Base-by-base conservation (phyloP, 2,329 filamentous ascomycete species). In the Stagonosporopsis vannaccii region DNA sequence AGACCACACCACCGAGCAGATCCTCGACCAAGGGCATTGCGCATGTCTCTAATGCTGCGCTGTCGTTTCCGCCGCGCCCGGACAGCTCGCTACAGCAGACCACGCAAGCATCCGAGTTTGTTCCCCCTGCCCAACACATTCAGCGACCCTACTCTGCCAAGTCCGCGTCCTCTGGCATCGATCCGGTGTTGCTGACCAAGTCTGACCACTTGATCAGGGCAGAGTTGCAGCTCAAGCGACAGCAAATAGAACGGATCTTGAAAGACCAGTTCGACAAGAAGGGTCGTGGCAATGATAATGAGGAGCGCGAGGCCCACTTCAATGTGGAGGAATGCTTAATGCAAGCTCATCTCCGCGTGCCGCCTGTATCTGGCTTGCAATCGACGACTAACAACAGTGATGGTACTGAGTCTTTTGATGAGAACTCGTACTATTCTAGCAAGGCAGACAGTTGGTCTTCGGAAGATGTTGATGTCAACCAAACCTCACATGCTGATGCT, bases 361-460 rank as follows among this genome's bases (percentile, higher is more conserved):
- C 88, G 75, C 87, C 87, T 52, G 82, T 88, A 65, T 85, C 89
- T 69, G 83, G 85, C 71, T 80, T 85, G 61, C 78, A 65, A 33
- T 73, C 78, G 60, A 74, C 77, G 56, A 80, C 81, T 81, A 84
- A 85, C 79, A 82, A 88, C 76, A 82, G 81, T 70, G 86, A 87
- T 75, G 83, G 85, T 71, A 90, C 84, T 83, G 91, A 94, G 76
- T 95, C 91, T 32, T 91, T 92, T 79, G 92, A 97, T 78, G 90
- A 96, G 75, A 92, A 96, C 72, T 95, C 92, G 36, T 96, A 96
- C 77, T 97, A 98, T 81, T 97, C 94, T 65, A 97, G 93, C 78
- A 91, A 90, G 79, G 85, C 84, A 61, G 89, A 93, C 81, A 90
- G 93, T 75, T 96, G 92, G 62, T 78, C 85, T 72, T 81, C 84